Conservation (phyloP, 495 filamentous ascomycete species). For the Xylaria castorea region DNA sequence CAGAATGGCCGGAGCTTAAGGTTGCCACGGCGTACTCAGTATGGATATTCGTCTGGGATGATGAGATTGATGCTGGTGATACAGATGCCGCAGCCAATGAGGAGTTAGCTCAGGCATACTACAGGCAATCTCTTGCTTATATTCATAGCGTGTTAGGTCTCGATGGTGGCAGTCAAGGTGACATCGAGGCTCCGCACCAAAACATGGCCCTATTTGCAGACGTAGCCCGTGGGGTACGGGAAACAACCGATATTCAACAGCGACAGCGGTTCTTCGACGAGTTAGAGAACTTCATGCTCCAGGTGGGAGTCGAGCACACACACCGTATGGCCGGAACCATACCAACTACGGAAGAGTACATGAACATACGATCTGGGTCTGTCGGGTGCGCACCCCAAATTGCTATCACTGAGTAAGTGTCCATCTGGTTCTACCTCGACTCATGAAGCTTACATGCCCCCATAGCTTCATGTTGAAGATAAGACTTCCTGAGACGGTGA, state of each 20-base stretch:
- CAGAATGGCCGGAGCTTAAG: slow-evolving; percentile 40
- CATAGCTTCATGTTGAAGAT: slow-evolving; percentile 40
- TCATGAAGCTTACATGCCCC: slow-evolving; percentile 13
- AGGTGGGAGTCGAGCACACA: slow-evolving; percentile 36
- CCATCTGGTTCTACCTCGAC: background rate
- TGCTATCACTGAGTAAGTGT: slow-evolving; percentile 39
- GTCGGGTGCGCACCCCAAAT: slow-evolving; percentile 41
- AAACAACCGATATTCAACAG: slow-evolving; percentile 31
- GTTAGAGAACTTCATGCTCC: slow-evolving; percentile 40
- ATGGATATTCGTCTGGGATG: slow-evolving; percentile 44
- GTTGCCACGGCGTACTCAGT: slow-evolving; percentile 39
- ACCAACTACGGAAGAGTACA: slow-evolving; percentile 34
- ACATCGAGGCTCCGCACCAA: slow-evolving; percentile 27
- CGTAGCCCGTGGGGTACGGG: slow-evolving; percentile 32
- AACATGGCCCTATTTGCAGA: slow-evolving; percentile 40
- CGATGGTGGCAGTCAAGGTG: slow-evolving; percentile 8
- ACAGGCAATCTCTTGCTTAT: slow-evolving; percentile 35
- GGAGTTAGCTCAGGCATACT: slow-evolving; percentile 37
- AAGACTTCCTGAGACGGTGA: slow-evolving; percentile 37
- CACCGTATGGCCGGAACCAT: slow-evolving; percentile 36
- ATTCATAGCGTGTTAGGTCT: slow-evolving; percentile 35
- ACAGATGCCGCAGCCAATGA: slow-evolving; percentile 37
- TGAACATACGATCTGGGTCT: slow-evolving; percentile 37
- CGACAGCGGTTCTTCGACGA: slow-evolving; percentile 39
- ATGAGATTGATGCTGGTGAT: slow-evolving; percentile 40